Percentiles rank a stretch among this genome's conserved stretches.
Conservation (phyloP, 352 stramenopile genomes). For the Globisporangium canariense region DNA sequence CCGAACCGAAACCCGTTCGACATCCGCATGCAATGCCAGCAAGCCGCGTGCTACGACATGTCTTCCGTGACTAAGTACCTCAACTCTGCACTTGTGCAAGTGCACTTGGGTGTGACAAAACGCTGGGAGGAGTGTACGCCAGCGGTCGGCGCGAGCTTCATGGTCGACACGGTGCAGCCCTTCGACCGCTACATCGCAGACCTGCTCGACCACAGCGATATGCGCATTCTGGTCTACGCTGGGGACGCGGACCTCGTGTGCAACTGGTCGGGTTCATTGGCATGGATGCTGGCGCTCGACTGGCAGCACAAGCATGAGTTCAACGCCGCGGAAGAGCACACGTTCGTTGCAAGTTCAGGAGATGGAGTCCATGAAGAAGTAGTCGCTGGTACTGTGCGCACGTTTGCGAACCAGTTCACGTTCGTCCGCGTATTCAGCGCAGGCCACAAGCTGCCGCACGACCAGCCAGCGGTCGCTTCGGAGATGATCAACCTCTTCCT, state of each 20-base stretch:
- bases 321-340: conserved; percentile 38
- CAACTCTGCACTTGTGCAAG: conserved; percentile 7
- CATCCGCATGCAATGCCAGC: conserved; percentile 29
- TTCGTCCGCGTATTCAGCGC: conserved; percentile 93
- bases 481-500: conserved; percentile 93
- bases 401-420: conserved; percentile 61
- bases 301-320: conserved; percentile 78
- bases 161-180: background rate
- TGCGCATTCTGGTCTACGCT: conserved; percentile 92
- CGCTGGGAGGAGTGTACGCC: conserved; percentile 92
- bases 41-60: conserved; percentile 14
- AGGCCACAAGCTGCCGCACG: conserved; percentile 92
- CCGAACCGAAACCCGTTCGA: conserved; percentile 54
- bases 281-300: conserved; percentile 89
- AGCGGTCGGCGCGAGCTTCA: conserved; percentile 87
- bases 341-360: conserved; percentile 18
- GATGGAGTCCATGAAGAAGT: conserved; percentile 5
- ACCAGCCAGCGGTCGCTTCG: conserved; percentile 88
- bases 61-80: conserved; percentile 3
- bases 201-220: conserved; percentile 66
- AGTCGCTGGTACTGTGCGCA: conserved; percentile 34
- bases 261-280: conserved; percentile 94
- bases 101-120: conserved; percentile 25
- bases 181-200: conserved; percentile 67
- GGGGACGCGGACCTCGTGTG: conserved; percentile 95